Base-by-base conservation (phyloP, 768 basidiomycete species). In the Tricholoma sp. region DNA sequence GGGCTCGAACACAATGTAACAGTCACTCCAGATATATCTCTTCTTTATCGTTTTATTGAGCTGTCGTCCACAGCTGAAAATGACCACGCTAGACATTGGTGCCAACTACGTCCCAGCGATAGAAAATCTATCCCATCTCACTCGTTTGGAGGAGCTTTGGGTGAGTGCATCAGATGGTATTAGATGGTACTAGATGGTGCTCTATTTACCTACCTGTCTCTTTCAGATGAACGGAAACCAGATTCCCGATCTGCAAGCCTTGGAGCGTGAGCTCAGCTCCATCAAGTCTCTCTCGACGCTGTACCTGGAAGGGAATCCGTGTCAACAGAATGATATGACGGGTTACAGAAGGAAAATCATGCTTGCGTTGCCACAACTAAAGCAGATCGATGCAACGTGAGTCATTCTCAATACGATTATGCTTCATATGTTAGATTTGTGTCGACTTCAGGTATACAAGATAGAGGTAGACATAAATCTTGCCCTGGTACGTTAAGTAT, bases 351-450 rank as follows among this genome's bases (percentile, higher is more conserved):
- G 96, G 53, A 99, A 97, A 74, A 79, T 98, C 53, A 92, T 90
- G 68, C 72, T 98, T 37, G 85, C 86, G 3, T 74, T 97, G 18
- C 95, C 95, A 0, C 91, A 96, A 64, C 72, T 98, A 55, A 83
- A 84, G 65, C 97, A 99, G 72, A 87, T 99, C 51, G 97, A 99
- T 71, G 97, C 97, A 41, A 98, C 91, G 88, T 98, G 66, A 59
- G 94, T 49, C 24, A 24, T 24, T 4, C 4, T 24, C 24, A 17
- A 20, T 28, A 3, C 29, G n/a, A 3, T 10, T 24, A 7, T 11
- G 2, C 15, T 53, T 42, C n/a, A 12, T 1, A 12, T 17, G 24
- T 44, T 29, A 44, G 41, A 13, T 44, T 42, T 32, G 24, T 44
- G 41, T 33, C n/a, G 24, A 29, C 28, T 31, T n/a, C 29, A 49